Conservation (phyloP, 2,329 filamentous ascomycete genomes). For the Raffaelea albimanens region DNA sequence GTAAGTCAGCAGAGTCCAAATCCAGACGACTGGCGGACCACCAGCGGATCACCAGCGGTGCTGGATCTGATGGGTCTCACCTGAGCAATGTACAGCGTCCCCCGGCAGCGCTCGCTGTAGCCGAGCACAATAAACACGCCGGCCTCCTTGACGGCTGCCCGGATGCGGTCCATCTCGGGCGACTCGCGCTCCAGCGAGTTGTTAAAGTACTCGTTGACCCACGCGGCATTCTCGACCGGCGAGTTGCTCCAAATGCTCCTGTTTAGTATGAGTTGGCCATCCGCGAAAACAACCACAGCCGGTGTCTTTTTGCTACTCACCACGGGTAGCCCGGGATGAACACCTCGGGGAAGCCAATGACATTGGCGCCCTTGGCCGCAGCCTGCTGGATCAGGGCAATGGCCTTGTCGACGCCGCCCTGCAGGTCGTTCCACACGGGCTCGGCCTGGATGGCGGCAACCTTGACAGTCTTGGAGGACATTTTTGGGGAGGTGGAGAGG, state of each 20-base stretch:
- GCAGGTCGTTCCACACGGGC: slow-evolving; percentile 26
- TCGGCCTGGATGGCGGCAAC: slow-evolving; percentile 43
- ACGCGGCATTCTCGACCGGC: slow-evolving; percentile 18
- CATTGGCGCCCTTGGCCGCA: slow-evolving; percentile 30
- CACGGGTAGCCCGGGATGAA: slow-evolving; percentile 35
- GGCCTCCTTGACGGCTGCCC: slow-evolving; percentile 21
- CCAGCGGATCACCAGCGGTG: too few relatives aligned
- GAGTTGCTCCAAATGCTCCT: background rate
- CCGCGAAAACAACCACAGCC: too few relatives aligned
- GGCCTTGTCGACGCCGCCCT: slow-evolving; percentile 19
- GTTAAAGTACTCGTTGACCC: slow-evolving; percentile 24
- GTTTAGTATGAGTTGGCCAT: background rate
- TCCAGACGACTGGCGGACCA: too few relatives aligned
- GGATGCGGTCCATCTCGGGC: slow-evolving; percentile 27
- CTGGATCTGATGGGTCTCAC: slow-evolving; percentile 9
- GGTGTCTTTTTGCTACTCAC: too few relatives aligned
- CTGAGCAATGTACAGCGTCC: slow-evolving; percentile 35
- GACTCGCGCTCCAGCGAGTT: slow-evolving; percentile 13
- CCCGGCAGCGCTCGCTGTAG: slow-evolving; percentile 28
- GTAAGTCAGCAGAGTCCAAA: too few relatives aligned
- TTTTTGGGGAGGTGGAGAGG: too few relatives aligned
- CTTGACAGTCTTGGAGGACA: background rate
- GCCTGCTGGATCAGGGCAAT: slow-evolving; percentile 36
- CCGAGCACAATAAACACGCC: slow-evolving; percentile 32
- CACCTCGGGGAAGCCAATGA: slow-evolving; percentile 36